Base-by-base conservation (phyloP, 2,329 filamentous ascomycete species). In the Xylogone sp. region DNA sequence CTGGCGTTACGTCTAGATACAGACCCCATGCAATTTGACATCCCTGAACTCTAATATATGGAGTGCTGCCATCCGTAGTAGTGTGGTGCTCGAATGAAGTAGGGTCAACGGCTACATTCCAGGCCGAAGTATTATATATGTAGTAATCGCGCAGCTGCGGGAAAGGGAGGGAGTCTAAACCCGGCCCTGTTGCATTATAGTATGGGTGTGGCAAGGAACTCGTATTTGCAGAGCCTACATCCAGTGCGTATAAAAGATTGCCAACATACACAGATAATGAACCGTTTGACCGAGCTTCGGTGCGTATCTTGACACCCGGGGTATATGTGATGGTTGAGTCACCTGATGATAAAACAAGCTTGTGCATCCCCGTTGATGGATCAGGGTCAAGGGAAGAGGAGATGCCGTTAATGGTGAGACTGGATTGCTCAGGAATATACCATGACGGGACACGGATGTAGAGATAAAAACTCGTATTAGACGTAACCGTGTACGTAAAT, bases 261-360 rank as follows among this genome's bases (percentile, higher is more conserved):
- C 74, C 74, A 42, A 70, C 68, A 53, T 75, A 73, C 12, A 77
- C 65, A 10, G 71, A 62, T 3, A 75, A 66, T 1, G 71, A 72
- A 46, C 71, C 61, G 51, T 71, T 57, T 12, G 31, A 20, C 2
- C 64, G 59, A 2, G 51, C 29, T 22, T 64, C 58, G 2, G 62
- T 54, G 7, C 59, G 56, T 1, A 66, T 52, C 1, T 45, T 39
- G 1, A 58, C 56, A 0, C 49, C 45, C 5, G 63, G 51, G 2
- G 31, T 53, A 20, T 61, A 49, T 1, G 48, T 51, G 13, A 65
- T 9, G 1, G 50, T 53, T 18, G 56, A 56, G 4, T 21, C 50
- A 2, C 56, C 58, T 3, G 24, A 3, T 1, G 39, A 31, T 16
- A 62, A 42, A 16, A 48, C 43, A 19, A 53, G 42, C n/a, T 43